Evolutionary conservation across 108 stramenopile species (phyloP).

Genomic region (Pseudonitzschia pungens): DNA sequence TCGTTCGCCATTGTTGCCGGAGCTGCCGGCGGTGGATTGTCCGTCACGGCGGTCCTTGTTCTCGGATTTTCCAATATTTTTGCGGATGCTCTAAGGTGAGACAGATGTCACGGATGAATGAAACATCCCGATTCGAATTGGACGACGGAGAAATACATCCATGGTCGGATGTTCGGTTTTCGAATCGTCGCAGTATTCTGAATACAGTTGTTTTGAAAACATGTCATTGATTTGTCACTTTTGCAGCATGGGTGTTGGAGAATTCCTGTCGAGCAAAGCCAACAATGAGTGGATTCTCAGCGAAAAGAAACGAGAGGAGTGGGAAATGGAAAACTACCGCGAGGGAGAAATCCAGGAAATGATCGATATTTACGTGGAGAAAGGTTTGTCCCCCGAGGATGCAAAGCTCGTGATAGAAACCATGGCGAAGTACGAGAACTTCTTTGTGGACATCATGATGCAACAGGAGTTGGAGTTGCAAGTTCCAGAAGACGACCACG

Average conservation of each 20-base stretch:
- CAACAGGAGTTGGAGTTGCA: constrained; percentile 91
- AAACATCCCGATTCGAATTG: too few species aligned
- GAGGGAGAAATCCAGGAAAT: constrained; percentile 95
- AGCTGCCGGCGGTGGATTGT: constrained; percentile 88
- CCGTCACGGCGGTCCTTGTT: constrained; percentile 85
- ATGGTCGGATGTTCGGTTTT: too few species aligned
- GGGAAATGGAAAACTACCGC: constrained; percentile 95
- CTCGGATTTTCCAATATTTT: constrained; percentile 96
- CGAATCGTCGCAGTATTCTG: neutral
- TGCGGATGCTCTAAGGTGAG: constrained; percentile 88
- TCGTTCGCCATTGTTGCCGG: constrained; percentile 98
- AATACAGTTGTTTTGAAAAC: neutral
- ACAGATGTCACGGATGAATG: neutral
- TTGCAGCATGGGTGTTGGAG: constrained; percentile 95
- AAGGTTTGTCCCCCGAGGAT: constrained; percentile 82
- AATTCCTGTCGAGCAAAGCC: constrained; percentile 95
- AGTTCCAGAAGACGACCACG: constrained; percentile 89
- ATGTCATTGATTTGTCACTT: neutral
- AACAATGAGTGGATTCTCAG: constrained; percentile 93
- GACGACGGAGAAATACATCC: too few species aligned
- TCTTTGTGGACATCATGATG: constrained; percentile 99
- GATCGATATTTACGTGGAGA: constrained; percentile 83
- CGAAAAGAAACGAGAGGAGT: constrained; percentile 88
- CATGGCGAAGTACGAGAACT: constrained; percentile 94
- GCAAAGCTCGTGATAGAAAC: constrained; percentile 83